Percentiles rank a stretch among this genome's conserved stretches.
Evolutionary conservation across 768 basidiomycete genomes (phyloP).

Genomic region (Sarcodon sp.): DNA sequence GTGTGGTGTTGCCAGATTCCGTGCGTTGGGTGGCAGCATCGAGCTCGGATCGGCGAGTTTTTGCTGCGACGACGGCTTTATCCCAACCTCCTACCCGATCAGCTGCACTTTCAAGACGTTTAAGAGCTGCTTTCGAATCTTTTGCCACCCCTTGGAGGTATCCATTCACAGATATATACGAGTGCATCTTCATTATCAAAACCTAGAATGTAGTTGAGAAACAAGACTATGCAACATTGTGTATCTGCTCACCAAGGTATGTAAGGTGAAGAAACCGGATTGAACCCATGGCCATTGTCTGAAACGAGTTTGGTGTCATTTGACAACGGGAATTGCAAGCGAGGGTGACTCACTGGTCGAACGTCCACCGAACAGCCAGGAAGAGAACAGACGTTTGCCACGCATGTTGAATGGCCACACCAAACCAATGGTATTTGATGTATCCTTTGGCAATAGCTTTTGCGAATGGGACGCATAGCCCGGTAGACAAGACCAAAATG

Average conservation of each 20-base stretch:
- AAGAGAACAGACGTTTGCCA: constrained; percentile 67
- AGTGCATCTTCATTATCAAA: constrained; percentile 95
- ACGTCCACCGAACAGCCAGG: constrained; percentile 78
- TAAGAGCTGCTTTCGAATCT: constrained; percentile 30
- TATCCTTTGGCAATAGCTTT: constrained; percentile 64
- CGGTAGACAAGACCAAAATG: constrained; percentile 65
- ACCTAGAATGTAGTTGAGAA: constrained; percentile 24
- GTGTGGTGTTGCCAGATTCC: not conserved
- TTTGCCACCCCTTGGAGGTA: constrained; percentile 47
- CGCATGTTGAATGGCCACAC: constrained; percentile 66
- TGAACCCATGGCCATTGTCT: constrained; percentile 98
- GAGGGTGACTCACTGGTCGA: constrained; percentile 43
- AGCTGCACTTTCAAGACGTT: constrained; percentile 32
- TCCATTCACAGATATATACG: constrained; percentile 83
- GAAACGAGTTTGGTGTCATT: not conserved
- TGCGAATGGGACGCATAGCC: constrained; percentile 74
- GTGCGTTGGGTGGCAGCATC: constrained; percentile 19
- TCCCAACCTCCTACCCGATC: constrained; percentile 55
- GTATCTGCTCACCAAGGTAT: constrained; percentile 49
- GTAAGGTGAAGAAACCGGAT: constrained; percentile 79
- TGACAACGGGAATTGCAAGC: not conserved
- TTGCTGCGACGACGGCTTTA: constrained; percentile 40
- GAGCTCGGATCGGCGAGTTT: constrained; percentile 25
- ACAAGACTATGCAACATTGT: not conserved
- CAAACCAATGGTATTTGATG: constrained; percentile 72